Conservation (phyloP, 805 yeast species). For the Zygosaccharomyces kombuchaensis region DNA sequence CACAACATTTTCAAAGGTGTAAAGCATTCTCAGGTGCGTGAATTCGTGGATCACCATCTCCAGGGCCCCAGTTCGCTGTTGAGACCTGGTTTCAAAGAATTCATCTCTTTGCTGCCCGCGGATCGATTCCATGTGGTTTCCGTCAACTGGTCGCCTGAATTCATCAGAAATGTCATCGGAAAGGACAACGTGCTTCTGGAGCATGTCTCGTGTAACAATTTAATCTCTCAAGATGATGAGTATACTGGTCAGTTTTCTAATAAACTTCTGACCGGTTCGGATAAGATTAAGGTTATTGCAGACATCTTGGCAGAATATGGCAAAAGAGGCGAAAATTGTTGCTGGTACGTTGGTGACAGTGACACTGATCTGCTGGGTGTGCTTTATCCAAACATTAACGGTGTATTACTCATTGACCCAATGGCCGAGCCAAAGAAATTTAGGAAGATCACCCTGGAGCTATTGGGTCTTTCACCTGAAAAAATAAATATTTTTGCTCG, state of each 20-base stretch:
- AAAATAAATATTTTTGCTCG: slow-evolving; percentile 2
- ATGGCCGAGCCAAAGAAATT: slow-evolving; percentile 18
- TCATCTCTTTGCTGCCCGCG: slow-evolving; percentile 6
- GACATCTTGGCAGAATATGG: slow-evolving; percentile 5
- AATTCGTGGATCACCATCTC: slow-evolving; percentile 9
- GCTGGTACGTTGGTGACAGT: slow-evolving; percentile 35
- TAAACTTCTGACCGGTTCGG: slow-evolving; percentile 26
- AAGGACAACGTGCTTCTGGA: slow-evolving; percentile 2
- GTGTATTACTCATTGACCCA: slow-evolving; percentile 27
- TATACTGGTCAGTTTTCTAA: slow-evolving; percentile 28
- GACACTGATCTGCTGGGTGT: slow-evolving; percentile 30
- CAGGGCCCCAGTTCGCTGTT: slow-evolving; percentile 7
- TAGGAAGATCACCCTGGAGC: slow-evolving; percentile 13
- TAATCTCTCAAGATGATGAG: slow-evolving; percentile 7
- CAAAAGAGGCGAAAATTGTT: background rate
- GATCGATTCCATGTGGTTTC: slow-evolving; percentile 24
- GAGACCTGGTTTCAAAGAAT: slow-evolving; percentile 18
- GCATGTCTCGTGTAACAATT: slow-evolving; percentile 25
- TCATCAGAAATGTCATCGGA: slow-evolving; percentile 22
- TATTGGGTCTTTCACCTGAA: slow-evolving; percentile 16
- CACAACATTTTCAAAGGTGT: slow-evolving; percentile 20
- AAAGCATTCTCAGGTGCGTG: slow-evolving; percentile 12
- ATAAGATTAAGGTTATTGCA: slow-evolving; percentile 21
- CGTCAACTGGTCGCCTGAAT: slow-evolving; percentile 32
- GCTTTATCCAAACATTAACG: slow-evolving; percentile 28